phyloP scores from a whole-genome alignment of 192 early-diverging fungal species.

The Backusella tuberculispora region DNA sequence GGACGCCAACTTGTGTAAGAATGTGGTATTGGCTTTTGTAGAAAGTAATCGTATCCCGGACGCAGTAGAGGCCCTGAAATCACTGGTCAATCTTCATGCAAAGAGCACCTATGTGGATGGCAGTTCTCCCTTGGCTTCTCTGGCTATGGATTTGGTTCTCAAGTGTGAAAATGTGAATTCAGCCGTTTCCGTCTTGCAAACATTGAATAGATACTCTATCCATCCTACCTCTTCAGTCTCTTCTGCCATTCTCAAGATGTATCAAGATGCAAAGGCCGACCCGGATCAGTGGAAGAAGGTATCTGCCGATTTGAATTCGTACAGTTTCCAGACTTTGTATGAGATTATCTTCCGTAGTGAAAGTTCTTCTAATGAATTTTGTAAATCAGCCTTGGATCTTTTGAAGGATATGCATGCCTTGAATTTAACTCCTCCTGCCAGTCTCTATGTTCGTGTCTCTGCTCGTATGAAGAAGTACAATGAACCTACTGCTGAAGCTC shows the following conservation, averaged over 20 bases:
- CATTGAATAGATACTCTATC: slow-evolving; percentile 17
- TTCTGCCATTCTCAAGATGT: neutral
- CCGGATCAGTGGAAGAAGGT: neutral
- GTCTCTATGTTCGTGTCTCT: slow-evolving; percentile 25
- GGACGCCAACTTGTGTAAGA: slow-evolving; percentile 26
- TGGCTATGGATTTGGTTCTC: slow-evolving; percentile 12
- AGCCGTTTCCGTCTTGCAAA: slow-evolving; percentile 24
- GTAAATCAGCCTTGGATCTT: slow-evolving; percentile 16
- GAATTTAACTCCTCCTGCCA: neutral
- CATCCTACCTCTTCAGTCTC: neutral
- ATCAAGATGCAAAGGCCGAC: slow-evolving; percentile 8
- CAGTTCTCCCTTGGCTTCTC: neutral
- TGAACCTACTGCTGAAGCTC: neutral
- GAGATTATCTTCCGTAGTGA: slow-evolving; percentile 25
- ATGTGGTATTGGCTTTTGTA: slow-evolving; percentile 19
- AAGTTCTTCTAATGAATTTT: neutral
- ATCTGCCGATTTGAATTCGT: neutral
- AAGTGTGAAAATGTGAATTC: neutral
- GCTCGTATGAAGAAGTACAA: slow-evolving; percentile 26
- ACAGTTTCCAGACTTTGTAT: slow-evolving; percentile 20
- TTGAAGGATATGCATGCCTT: slow-evolving; percentile 33
- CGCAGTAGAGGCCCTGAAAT: neutral
- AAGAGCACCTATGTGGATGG: neutral
- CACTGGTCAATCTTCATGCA: neutral
- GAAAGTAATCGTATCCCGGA: neutral